Conservation (phyloP, 1,284 basidiomycete genomes). For the Boletus subluridellus region DNA sequence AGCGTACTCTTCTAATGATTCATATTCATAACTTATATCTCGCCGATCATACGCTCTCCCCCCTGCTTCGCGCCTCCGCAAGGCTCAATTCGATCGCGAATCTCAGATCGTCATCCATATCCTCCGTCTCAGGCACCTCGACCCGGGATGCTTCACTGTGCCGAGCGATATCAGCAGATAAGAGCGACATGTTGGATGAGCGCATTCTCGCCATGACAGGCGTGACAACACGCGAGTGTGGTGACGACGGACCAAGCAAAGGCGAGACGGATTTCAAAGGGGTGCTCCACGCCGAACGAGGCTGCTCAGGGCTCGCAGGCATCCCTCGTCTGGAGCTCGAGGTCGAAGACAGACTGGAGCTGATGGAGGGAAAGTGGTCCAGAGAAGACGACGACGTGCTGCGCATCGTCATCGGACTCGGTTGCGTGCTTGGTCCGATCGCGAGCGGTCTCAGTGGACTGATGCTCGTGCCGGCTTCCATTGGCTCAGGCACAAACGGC, state of each 20-base stretch:
- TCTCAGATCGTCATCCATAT: constrained; percentile 51
- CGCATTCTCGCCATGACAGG: constrained; percentile 8
- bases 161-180: constrained; percentile 16
- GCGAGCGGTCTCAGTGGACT: constrained; percentile 22
- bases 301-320: constrained; percentile 11
- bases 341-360: constrained; percentile 29
- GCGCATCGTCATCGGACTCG: constrained; percentile 10
- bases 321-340: constrained; percentile 14
- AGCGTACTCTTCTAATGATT: not conserved
- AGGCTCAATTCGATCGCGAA: constrained; percentile 57
- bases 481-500: constrained; percentile 37
- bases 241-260: constrained; percentile 15
- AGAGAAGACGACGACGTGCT: constrained; percentile 23
- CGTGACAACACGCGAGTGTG: constrained; percentile 6
- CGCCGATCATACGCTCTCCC: constrained; percentile 22
- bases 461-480: constrained; percentile 39
- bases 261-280: constrained; percentile 21
- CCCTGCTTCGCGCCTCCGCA: constrained; percentile 49
- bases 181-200: constrained; percentile 10
- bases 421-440: constrained; percentile 3
- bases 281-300: constrained; percentile 30
- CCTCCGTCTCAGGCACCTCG: constrained; percentile 20
- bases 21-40: not conserved
- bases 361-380: constrained; percentile 33
- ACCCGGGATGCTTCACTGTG: not conserved